phyloP scores from a whole-genome alignment of 306 rosid genomes.

The Fragaria nilgerrensis region DNA sequence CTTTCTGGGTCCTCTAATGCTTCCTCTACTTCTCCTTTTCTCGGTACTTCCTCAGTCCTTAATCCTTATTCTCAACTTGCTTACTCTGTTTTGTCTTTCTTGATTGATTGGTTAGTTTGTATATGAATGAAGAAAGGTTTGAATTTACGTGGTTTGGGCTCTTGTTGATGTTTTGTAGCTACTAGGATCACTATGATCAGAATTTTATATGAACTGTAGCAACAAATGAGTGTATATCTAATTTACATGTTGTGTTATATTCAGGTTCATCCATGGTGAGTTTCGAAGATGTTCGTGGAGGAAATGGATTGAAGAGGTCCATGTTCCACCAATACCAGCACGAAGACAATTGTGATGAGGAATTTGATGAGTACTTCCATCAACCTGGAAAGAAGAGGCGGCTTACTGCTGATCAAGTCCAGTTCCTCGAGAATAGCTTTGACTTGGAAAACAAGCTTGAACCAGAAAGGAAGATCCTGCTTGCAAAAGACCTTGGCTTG shows the following conservation, averaged over 20 bases:
- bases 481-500: slow-evolving; percentile 78
- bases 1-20: slow-evolving; percentile 48
- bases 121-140: neutral
- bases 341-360: slow-evolving; percentile 60
- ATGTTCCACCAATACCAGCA: slow-evolving; percentile 40
- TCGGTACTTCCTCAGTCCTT: slow-evolving; percentile 30
- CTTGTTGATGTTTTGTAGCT: too few species aligned
- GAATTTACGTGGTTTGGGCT: neutral
- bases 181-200: too few species aligned
- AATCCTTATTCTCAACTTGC: neutral
- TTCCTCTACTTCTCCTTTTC: slow-evolving; percentile 45
- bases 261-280: slow-evolving; percentile 78
- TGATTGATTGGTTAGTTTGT: neutral
- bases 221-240: neutral
- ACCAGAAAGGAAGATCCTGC: slow-evolving; percentile 67
- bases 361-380: slow-evolving; percentile 53
- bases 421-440: slow-evolving; percentile 85
- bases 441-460: slow-evolving; percentile 83
- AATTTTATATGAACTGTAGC: neutral
- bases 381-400: slow-evolving; percentile 88
- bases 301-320: slow-evolving; percentile 37
- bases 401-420: slow-evolving; percentile 57
- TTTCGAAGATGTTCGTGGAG: slow-evolving; percentile 56
- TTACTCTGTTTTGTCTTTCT: neutral
- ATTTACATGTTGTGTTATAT: neutral